Percentiles rank a stretch among this genome's conserved stretches.
Conservation (phyloP, 192 early-diverging fungal genomes). For the Podila minutissima region DNA sequence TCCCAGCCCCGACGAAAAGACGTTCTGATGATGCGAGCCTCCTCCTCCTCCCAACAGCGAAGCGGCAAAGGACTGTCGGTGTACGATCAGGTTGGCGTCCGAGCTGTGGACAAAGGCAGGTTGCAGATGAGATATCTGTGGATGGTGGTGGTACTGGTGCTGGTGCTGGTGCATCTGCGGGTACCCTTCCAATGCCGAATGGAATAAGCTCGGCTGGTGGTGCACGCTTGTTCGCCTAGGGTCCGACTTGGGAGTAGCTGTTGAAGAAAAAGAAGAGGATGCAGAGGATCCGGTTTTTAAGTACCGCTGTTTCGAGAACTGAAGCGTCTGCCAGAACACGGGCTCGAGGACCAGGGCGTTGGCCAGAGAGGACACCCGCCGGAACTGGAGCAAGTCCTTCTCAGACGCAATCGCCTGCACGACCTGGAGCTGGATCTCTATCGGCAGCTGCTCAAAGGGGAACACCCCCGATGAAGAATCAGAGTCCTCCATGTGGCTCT, state of each 20-base stretch:
- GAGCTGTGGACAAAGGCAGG: slow-evolving; percentile 8
- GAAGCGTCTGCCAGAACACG: slow-evolving; percentile 18
- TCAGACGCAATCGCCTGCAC: neutral
- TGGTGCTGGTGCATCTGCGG: neutral
- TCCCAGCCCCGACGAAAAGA: neutral
- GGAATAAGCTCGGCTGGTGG: neutral
- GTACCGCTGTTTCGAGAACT: slow-evolving; percentile 9
- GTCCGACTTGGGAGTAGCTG: too few relatives aligned
- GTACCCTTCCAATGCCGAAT: neutral
- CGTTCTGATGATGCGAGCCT: neutral
- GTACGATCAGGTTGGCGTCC: slow-evolving; percentile 20
- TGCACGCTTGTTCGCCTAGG: neutral
- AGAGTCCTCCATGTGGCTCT: neutral
- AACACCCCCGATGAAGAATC: neutral
- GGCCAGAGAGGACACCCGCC: slow-evolving; percentile 9
- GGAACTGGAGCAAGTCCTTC: slow-evolving; percentile 14
- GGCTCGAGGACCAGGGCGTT: slow-evolving; percentile 34
- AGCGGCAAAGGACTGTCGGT: slow-evolving; percentile 13
- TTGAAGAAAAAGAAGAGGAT: neutral
- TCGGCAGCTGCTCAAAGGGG: slow-evolving; percentile 5
- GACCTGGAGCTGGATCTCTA: slow-evolving; percentile 23
- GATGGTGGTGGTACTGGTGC: neutral
- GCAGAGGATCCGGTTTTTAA: neutral
- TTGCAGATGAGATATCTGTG: neutral
- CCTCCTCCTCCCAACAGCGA: neutral